Evolutionary conservation across 2,329 filamentous ascomycete species (phyloP).

Genomic region (Aspergillus jensenii): DNA sequence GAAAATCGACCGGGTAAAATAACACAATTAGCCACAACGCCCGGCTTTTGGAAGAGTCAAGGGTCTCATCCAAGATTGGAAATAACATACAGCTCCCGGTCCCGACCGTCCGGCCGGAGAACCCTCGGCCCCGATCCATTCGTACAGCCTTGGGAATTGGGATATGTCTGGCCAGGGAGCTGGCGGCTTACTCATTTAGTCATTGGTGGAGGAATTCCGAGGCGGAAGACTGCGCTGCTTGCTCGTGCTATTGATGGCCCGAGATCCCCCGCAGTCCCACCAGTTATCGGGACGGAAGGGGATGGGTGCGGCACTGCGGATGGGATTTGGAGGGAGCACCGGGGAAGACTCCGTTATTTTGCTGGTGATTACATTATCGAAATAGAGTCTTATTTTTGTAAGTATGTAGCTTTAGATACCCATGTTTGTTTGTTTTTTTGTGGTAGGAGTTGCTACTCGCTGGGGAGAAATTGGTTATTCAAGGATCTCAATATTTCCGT

Average conservation of each 20-base stretch:
- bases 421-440: background rate
- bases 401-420: background rate
- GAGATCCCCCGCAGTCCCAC: constrained; percentile 23
- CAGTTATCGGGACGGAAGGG: background rate
- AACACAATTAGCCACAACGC: background rate
- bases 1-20: background rate
- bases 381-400: background rate
- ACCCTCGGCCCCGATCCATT: background rate
- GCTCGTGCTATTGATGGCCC: constrained; percentile 33
- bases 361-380: background rate
- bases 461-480: background rate
- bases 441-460: no score
- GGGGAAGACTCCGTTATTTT: background rate
- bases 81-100: background rate
- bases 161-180: background rate
- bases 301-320: no score
- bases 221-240: background rate
- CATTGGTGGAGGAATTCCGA: constrained; percentile 17
- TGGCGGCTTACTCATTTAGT: background rate
- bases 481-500: constrained; percentile 6
- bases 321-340: no score
- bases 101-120: background rate
- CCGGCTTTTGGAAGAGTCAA: background rate
- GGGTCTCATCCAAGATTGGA: background rate
- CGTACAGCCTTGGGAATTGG: no score